Conservation (phyloP, 1,139 yeast genomes). For the Tardiomyces depauwii region DNA sequence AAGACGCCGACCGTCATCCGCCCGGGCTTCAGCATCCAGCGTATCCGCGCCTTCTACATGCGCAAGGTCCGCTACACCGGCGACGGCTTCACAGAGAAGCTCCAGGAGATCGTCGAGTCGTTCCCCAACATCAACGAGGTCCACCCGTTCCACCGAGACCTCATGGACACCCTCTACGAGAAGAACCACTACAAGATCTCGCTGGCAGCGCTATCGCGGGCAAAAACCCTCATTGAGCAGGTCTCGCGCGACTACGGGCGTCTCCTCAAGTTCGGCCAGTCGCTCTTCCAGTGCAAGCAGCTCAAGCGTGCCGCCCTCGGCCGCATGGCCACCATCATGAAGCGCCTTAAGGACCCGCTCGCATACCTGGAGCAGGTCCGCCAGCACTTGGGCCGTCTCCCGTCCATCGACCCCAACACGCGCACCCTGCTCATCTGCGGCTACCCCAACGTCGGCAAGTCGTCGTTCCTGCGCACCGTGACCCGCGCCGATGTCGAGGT, state of each 20-base stretch:
- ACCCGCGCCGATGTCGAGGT: conserved; percentile 98
- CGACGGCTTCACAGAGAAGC: conserved; percentile 91
- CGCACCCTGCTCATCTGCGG: conserved; percentile 96
- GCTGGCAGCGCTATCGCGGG: conserved; percentile 89
- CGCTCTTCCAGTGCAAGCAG: conserved; percentile 96
- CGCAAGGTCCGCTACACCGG: conserved; percentile 93
- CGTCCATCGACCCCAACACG: conserved; percentile 96
- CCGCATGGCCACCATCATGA: conserved; percentile 97
- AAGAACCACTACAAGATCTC: conserved; percentile 97
- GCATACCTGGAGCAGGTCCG: conserved; percentile 94
- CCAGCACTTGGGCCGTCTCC: conserved; percentile 97
- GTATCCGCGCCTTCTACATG: conserved; percentile 97
- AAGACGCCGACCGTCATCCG: conserved; percentile 97
- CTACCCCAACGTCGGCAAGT: conserved; percentile 97
- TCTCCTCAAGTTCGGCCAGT: conserved; percentile 91
- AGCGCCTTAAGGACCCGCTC: conserved; percentile 89
- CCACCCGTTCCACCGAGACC: conserved; percentile 96
- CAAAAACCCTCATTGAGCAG: conserved; percentile 89
- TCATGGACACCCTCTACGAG: conserved; percentile 95
- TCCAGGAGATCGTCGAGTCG: conserved; percentile 70
- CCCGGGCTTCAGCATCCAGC: conserved; percentile 91
- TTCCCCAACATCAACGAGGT: conserved; percentile 96
- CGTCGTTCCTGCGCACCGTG: conserved; percentile 83
- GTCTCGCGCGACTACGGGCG: conserved; percentile 92
- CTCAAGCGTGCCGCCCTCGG: conserved; percentile 97